Evolutionary conservation across 192 early-diverging fungal genomes (phyloP), one percentile per base, ranked within the genome.

Genomic region (Mortierella claussenii): DNA sequence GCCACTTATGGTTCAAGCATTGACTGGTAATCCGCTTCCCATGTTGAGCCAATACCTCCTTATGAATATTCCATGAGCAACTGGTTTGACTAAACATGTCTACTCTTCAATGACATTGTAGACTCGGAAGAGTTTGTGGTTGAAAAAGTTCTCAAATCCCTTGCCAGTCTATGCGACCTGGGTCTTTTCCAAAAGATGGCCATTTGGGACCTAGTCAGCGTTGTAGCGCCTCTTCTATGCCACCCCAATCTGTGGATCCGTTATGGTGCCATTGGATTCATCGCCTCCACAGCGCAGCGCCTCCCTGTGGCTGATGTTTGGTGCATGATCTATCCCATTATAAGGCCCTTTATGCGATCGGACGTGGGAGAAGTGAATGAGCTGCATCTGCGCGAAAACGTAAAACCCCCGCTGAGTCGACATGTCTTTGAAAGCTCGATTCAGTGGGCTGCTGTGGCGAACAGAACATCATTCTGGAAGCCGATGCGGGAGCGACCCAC

Each of bases 101-200:
- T 55, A 32, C 24, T 40, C 13, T 40, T 40, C 13, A 10, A 40
- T 40, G 37, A n/a, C n/a, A n/a, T 55, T 43, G 3, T 69, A 90
- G 97, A 98, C 69, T 81, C 89, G 9, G 93, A 98, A 49, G 95
- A 94, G 59, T 95, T 93, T 85, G 96, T 98, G 7, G 92, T 96
- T 1, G 93, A 93, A 51, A 95, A 93, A 49, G 95, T 94, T 2
- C 75, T 99, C 13, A 91, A 89, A 55, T 88, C 94, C 0, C 80
- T 99, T 20, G 89, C 92, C 12, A 87, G 88, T 33, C 83, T 99
- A 9, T 85, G 87, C 23, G 91, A 94, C 45, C 80, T 93, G 0
- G 91, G 92, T 13, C 61, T 96, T 40, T 88, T 96, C 59, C 80
- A 88, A 48, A 93, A 93, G 57, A 81, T 86, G 74, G 89, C 88